Percentiles rank a stretch among this genome's conserved stretches.
Evolutionary conservation across 176 grass and related monocot genomes (phyloP).

Genomic region (Leersia perrieri): DNA sequence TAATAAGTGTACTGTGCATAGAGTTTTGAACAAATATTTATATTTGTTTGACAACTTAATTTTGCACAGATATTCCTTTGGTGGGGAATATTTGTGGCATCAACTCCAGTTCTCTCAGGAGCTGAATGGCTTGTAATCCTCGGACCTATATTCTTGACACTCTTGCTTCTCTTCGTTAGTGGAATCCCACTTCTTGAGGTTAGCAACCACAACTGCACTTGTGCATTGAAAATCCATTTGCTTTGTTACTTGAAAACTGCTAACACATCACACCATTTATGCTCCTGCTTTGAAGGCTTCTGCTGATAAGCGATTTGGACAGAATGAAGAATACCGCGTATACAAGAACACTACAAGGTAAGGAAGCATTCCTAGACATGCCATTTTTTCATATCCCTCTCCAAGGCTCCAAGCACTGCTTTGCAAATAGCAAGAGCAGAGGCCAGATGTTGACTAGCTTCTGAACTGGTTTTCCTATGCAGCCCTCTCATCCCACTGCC

Average conservation of each 20-base stretch:
- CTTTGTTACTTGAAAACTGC: background rate
- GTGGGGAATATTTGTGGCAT: constrained; percentile 97
- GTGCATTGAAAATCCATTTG: background rate
- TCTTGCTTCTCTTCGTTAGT: constrained; percentile 83
- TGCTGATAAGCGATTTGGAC: constrained; percentile 67
- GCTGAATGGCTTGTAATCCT: constrained; percentile 86
- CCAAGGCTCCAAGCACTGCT: background rate
- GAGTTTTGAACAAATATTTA: background rate
- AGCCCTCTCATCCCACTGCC: constrained; percentile 90
- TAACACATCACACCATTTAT: background rate
- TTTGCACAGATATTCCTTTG: constrained; percentile 74
- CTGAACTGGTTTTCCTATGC: constrained; percentile 18
- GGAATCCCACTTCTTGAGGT: constrained; percentile 98
- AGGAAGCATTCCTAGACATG: background rate
- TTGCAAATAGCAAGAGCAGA: constrained; percentile 6
- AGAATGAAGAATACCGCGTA: constrained; percentile 54
- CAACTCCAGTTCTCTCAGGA: constrained; percentile 66
- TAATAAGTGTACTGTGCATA: background rate
- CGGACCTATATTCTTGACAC: constrained; percentile 78
- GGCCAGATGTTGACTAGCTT: background rate
- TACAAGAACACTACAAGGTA: constrained; percentile 96
- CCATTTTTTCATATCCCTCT: background rate
- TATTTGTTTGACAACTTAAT: constrained; percentile 24
- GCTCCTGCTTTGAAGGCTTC: constrained; percentile 49
- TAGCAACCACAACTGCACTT: background rate